Conservation (phyloP, 192 early-diverging fungal genomes). For the Phlyctochytrium planicorne region DNA sequence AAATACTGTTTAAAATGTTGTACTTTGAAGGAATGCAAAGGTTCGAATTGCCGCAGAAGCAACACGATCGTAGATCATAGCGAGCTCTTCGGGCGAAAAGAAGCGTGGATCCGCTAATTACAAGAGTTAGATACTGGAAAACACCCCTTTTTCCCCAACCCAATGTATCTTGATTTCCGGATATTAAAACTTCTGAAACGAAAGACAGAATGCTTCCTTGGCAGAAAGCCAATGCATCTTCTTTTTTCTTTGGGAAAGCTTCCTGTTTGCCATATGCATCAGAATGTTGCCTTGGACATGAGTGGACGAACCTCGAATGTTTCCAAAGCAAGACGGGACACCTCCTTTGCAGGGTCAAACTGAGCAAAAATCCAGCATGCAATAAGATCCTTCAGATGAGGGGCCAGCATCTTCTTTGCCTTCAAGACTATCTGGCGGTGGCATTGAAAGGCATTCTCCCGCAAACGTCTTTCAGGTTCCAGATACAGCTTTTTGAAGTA, state of each 20-base stretch:
- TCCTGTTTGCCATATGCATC: conserved; percentile 46
- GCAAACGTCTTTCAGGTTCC: conserved; percentile 84
- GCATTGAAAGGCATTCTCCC: conserved; percentile 64
- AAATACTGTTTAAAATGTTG: too few relatives aligned
- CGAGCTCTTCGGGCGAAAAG: conserved; percentile 74
- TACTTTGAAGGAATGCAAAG: too few relatives aligned
- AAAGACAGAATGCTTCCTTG: conserved; percentile 70
- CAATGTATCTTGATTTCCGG: conserved; percentile 53
- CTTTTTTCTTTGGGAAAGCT: conserved; percentile 80
- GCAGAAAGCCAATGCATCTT: conserved; percentile 77
- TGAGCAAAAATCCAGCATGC: conserved; percentile 79
- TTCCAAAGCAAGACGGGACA: conserved; percentile 57
- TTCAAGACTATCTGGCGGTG: conserved; percentile 68
- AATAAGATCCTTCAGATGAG: conserved; percentile 77
- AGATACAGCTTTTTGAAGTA: conserved; percentile 60
- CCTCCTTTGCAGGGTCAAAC: conserved; percentile 83
- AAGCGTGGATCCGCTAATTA: conserved; percentile 68
- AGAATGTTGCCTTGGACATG: not conserved
- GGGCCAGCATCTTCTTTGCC: conserved; percentile 72
- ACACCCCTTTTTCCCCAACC: not conserved
- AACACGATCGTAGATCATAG: not conserved
- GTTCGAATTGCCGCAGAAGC: not conserved
- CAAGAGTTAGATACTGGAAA: not conserved
- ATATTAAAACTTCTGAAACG: conserved; percentile 69
- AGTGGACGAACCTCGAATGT: conserved; percentile 70